Evolutionary conservation across 202 grass and related monocot genomes (phyloP), one percentile per base, ranked within the genome.

Genomic region (Panicum hallii): DNA sequence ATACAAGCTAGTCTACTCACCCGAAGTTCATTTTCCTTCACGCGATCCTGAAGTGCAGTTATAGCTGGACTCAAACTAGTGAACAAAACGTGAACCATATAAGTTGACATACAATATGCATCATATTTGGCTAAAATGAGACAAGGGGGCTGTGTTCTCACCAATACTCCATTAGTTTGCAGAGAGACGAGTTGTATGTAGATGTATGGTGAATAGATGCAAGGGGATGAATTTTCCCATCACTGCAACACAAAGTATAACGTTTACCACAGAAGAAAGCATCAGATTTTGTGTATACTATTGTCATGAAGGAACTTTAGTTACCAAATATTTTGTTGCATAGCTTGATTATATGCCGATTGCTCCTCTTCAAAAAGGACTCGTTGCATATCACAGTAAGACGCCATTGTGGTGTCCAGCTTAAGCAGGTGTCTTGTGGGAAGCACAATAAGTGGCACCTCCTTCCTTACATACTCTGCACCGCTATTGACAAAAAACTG

Each of bases 121-220:
- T 60, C 20, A 79, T 74, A 81, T 82, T 46, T 69, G 23, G 16
- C 76, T 77, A 82, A 88, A 44, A 41, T n/a, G 58, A 40, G 9
- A 74, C 34, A 77, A 70, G 38, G 41, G 84, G 3, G 36, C 23
- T 66, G 36, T 72, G 74, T 50, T 64, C 89, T 95, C 58, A 99
- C 93, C 97, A 96, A 38, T 84, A 95, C 32, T 94, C 90, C 93
- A 99, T 99, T 78, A 96, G 78, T 87, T 99, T 99, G 82, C 97
- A 94, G 9, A 99, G 93, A 77, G 97, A 99, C 34, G 97, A 91
- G 72, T 91, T 94, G 63, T 99, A 99, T 26, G 91, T 96, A 72
- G 97, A 96, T 42, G 91, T 89, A 82, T 96, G 93, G 93, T 99
- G 97, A 82, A 99, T 83, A 85, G 77, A 96, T 79, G 87, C 92